Evolutionary conservation across 2,329 filamentous ascomycete genomes (phyloP).

Genomic region (Ophiostoma fasciatum): DNA sequence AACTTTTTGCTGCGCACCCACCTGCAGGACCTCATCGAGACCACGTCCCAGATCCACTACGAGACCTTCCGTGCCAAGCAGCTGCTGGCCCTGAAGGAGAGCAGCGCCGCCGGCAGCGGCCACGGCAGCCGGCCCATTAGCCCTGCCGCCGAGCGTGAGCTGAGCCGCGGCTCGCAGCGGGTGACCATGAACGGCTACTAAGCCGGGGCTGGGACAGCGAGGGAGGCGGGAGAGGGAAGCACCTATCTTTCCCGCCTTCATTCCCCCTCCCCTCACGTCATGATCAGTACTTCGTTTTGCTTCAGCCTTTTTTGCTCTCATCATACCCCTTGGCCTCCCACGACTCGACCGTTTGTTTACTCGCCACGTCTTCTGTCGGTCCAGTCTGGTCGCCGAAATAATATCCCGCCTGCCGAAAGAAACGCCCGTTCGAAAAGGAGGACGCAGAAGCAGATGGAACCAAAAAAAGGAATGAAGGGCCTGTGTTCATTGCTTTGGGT

Average conservation of each 20-base stretch:
- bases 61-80: conserved; percentile 99
- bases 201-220: no score
- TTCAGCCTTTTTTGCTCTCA: conserved; percentile 6
- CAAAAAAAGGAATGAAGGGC: conserved; percentile 4
- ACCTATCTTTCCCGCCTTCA: background rate
- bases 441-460: conserved; percentile 4
- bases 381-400: no score
- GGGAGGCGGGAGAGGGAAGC: no score
- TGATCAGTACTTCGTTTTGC: conserved; percentile 2
- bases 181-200: conserved; percentile 99
- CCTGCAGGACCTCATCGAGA: conserved; percentile 97
- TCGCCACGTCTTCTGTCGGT: no score
- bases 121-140: conserved; percentile 84
- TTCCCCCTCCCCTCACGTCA: background rate
- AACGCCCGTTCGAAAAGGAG: no score
- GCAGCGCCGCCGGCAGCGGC: conserved; percentile 63
- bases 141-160: conserved; percentile 81
- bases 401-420: no score
- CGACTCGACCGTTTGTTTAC: background rate
- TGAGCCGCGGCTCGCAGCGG: conserved; percentile 93
- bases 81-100: conserved; percentile 93
- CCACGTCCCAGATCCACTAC: conserved; percentile 98
- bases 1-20: conserved; percentile 98
- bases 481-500: conserved; percentile 2
- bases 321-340: conserved; percentile 7